Evolutionary conservation across 352 stramenopile species (phyloP).

Genomic region (Globisporangium cystogenes): DNA sequence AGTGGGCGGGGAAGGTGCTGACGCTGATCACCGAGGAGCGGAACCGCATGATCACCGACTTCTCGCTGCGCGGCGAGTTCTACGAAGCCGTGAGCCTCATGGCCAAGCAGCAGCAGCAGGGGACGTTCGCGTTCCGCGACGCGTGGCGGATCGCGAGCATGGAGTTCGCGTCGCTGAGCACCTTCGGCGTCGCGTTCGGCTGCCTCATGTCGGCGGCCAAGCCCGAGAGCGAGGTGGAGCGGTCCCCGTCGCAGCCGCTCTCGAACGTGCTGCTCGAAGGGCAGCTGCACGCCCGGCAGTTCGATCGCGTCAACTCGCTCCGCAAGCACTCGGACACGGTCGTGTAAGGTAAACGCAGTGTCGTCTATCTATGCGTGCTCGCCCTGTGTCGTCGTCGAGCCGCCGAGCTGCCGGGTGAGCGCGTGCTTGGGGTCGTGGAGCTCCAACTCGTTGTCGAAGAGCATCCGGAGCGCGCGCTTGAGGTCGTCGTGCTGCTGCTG

Average conservation of each 20-base stretch:
- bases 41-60: constrained; percentile 44
- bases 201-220: constrained; percentile 23
- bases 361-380: background rate
- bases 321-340: constrained; percentile 33
- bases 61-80: constrained; percentile 27
- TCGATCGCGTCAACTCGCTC: constrained; percentile 23
- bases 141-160: constrained; percentile 27
- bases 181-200: constrained; percentile 36
- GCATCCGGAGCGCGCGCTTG: constrained; percentile 21
- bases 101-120: constrained; percentile 33
- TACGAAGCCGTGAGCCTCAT: constrained; percentile 31
- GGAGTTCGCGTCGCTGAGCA: constrained; percentile 34
- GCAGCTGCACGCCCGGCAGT: constrained; percentile 32
- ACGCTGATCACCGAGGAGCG: constrained; percentile 51
- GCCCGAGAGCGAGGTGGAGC: constrained; percentile 15
- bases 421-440: constrained; percentile 38
- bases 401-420: constrained; percentile 32
- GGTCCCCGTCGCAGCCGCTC: constrained; percentile 1
- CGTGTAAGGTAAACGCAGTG: constrained; percentile 13
- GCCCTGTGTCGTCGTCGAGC: background rate
- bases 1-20: constrained; percentile 42
- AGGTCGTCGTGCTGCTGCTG: constrained; percentile 8
- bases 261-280: constrained; percentile 31
- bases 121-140: constrained; percentile 22
- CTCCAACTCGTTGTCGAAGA: constrained; percentile 47